phyloP scores from a whole-genome alignment of 345 rosid species.

The Hevea brasiliensis region DNA sequence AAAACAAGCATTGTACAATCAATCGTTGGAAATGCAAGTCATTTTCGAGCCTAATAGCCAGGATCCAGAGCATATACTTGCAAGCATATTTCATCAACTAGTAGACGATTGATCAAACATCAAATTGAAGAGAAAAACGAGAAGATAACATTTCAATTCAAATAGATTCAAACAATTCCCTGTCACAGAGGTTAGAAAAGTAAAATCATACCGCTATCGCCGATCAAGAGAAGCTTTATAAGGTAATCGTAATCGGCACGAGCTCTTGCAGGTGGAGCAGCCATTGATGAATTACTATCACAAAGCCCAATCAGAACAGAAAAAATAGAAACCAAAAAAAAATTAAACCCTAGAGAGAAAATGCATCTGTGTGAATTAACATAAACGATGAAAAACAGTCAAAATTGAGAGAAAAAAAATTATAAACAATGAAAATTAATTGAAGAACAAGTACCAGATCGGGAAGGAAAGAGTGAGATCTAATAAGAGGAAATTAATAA shows the following conservation, averaged over 20 bases:
- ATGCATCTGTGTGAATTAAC: background rate
- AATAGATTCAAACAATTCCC: background rate
- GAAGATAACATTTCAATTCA: background rate
- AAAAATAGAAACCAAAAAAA: background rate
- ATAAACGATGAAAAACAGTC: background rate
- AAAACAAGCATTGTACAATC: background rate
- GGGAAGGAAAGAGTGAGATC: slow-evolving; percentile 20
- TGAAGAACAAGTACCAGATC: slow-evolving; percentile 21
- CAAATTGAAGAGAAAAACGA: background rate
- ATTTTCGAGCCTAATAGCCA: background rate
- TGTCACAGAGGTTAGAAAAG: background rate
- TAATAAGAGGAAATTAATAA: background rate
- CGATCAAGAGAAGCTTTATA: slow-evolving; percentile 37
- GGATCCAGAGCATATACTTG: slow-evolving; percentile 1
- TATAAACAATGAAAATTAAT: background rate
- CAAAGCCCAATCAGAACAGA: background rate
- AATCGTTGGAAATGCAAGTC: background rate
- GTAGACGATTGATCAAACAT: background rate
- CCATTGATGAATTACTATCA: slow-evolving; percentile 19
- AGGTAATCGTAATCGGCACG: slow-evolving; percentile 38
- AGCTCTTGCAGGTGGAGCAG: slow-evolving; percentile 37
- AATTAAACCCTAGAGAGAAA: slow-evolving; percentile 2
- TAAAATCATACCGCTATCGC: slow-evolving; percentile 32
- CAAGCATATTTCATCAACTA: background rate
- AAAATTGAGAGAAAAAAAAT: background rate